A percentile compares a stretch with the other conserved stretches of the same genome.
phyloP scores from a whole-genome alignment of 805 yeast species.

The Sugiyamaella smithiae region DNA sequence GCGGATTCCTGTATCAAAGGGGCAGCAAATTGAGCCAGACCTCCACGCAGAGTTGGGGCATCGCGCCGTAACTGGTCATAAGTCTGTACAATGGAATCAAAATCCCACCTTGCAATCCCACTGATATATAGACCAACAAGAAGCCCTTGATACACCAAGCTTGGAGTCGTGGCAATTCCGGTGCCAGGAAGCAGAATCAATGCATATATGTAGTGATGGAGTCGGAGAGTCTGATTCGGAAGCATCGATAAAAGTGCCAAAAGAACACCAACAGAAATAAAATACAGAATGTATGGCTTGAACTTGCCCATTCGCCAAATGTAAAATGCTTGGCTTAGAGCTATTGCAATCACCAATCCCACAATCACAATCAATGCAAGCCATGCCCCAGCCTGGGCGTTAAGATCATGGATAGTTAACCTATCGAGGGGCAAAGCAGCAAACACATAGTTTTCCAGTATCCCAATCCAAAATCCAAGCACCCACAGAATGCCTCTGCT shows the following conservation, averaged over 20 bases:
- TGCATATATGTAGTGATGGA: slow-evolving; percentile 55
- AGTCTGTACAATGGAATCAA: slow-evolving; percentile 85
- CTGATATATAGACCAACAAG: slow-evolving; percentile 75
- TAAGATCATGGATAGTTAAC: slow-evolving; percentile 66
- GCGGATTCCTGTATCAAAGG: slow-evolving; percentile 15
- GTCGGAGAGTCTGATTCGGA: slow-evolving; percentile 36
- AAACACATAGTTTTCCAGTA: slow-evolving; percentile 81
- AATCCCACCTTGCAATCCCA: slow-evolving; percentile 91
- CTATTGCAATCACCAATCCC: slow-evolving; percentile 49
- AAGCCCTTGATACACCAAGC: slow-evolving; percentile 74
- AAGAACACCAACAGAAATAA: slow-evolving; percentile 31
- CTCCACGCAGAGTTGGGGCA: slow-evolving; percentile 49
- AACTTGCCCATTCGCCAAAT: slow-evolving; percentile 69
- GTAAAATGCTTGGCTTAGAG: slow-evolving; percentile 68
- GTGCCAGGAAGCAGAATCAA: slow-evolving; percentile 81
- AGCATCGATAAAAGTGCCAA: slow-evolving; percentile 42
- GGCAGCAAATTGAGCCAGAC: slow-evolving; percentile 27
- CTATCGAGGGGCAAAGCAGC: slow-evolving; percentile 88
- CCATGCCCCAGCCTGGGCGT: slow-evolving; percentile 73
- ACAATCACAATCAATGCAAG: slow-evolving; percentile 56
- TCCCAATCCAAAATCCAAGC: slow-evolving; percentile 79
- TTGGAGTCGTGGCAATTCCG: slow-evolving; percentile 44
- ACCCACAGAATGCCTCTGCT: slow-evolving; percentile 60
- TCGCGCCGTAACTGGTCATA: slow-evolving; percentile 61
- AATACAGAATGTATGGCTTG: slow-evolving; percentile 54